phyloP scores from a whole-genome alignment of 176 grass and related monocot species.

The Triticum turgidum region DNA sequence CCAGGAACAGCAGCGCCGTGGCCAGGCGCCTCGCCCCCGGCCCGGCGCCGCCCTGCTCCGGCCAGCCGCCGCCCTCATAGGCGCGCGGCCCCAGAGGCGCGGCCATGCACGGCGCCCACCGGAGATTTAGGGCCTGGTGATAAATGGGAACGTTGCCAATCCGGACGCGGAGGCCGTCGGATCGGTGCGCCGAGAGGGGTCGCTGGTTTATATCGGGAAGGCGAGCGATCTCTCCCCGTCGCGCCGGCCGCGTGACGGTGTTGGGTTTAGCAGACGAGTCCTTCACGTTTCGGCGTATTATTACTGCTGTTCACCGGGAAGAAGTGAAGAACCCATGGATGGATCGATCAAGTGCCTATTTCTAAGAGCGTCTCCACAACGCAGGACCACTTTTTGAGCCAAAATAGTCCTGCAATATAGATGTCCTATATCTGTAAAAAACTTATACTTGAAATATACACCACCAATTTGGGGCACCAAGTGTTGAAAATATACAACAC shows the following conservation, averaged over 20 bases:
- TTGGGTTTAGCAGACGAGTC: not conserved
- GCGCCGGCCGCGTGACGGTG: not conserved
- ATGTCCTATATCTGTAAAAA: too few species aligned
- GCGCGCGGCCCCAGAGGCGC: not conserved
- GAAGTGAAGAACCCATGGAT: too few species aligned
- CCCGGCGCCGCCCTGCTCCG: not conserved
- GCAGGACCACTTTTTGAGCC: too few species aligned
- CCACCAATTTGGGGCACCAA: too few species aligned
- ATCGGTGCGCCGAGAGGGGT: not conserved
- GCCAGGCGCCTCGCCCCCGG: not conserved
- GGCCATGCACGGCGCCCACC: constrained; percentile 11
- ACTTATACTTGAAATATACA: too few species aligned
- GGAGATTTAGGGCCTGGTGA: not conserved
- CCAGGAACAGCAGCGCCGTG: constrained; percentile 48
- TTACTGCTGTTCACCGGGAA: too few species aligned
- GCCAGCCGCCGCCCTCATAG: not conserved
- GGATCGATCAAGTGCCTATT: too few species aligned
- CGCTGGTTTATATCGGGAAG: not conserved
- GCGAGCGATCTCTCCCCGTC: not conserved
- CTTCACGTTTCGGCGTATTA: not conserved
- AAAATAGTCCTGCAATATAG: too few species aligned
- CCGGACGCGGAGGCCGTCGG: not conserved
- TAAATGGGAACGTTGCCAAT: not conserved
- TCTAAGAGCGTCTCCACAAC: too few species aligned
- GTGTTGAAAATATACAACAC: too few species aligned